Evolutionary conservation across 1,139 yeast species (phyloP).

Genomic region (Cylindricascospora bacillispora): DNA sequence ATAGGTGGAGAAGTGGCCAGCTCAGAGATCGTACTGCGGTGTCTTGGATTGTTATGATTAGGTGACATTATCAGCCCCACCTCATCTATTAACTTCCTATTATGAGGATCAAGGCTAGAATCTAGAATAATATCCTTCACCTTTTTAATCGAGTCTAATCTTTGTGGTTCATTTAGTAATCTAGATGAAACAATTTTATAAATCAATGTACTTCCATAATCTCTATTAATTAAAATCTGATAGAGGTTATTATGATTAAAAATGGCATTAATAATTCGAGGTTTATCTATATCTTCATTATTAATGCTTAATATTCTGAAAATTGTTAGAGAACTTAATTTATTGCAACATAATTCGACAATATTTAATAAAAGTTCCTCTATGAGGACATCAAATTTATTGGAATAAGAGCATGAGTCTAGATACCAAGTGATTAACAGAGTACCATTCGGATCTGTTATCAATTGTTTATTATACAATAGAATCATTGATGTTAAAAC

Average conservation of each 20-base stretch:
- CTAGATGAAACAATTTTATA: conserved; percentile 64
- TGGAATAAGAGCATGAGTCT: conserved; percentile 61
- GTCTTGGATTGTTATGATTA: too few species aligned
- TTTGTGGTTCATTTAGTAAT: conserved; percentile 38
- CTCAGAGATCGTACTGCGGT: too few species aligned
- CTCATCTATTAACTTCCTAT: conserved; percentile 78
- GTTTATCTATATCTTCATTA: conserved; percentile 35
- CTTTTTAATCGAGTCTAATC: conserved; percentile 43
- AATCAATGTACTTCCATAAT: conserved; percentile 69
- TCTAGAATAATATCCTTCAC: conserved; percentile 48
- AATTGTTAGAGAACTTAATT: conserved; percentile 73
- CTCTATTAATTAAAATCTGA: conserved; percentile 41
- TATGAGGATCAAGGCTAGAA: conserved; percentile 51
- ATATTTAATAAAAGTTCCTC: conserved; percentile 49
- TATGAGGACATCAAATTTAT: conserved; percentile 41
- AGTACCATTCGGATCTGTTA: conserved; percentile 75
- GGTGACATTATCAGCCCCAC: conserved; percentile 46
- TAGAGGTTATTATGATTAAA: conserved; percentile 39
- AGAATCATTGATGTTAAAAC: conserved; percentile 66
- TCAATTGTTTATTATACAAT: conserved; percentile 63
- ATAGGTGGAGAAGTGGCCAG: too few species aligned
- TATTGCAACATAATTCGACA: conserved; percentile 59
- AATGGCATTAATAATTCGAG: conserved; percentile 45
- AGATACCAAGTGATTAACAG: conserved; percentile 82
- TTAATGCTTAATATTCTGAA: conserved; percentile 62